Percentiles rank a stretch among this genome's conserved stretches.
phyloP scores from a whole-genome alignment of 441 rosid species.

The Erysimum pusillum region DNA sequence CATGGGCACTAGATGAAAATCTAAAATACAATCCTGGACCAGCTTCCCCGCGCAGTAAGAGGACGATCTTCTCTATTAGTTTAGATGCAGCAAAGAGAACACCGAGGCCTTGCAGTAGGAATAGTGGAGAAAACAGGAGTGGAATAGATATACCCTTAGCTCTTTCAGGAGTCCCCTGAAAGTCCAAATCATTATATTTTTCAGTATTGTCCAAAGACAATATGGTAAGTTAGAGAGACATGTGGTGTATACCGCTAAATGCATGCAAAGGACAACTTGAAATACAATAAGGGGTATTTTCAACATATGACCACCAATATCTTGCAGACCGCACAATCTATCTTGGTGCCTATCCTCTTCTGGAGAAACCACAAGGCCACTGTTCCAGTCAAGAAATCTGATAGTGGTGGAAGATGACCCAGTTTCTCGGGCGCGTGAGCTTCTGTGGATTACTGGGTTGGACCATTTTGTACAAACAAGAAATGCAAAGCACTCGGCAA shows the following conservation, averaged over 20 bases:
- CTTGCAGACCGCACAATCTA: slow-evolving; percentile 80
- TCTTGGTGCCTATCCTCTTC: slow-evolving; percentile 71
- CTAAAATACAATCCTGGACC: slow-evolving; percentile 78
- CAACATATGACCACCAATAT: slow-evolving; percentile 94
- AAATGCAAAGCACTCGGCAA: slow-evolving; percentile 94
- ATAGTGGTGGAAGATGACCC: slow-evolving; percentile 70
- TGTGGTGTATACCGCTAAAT: slow-evolving; percentile 72
- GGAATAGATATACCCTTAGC: slow-evolving; percentile 88
- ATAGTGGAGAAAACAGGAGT: slow-evolving; percentile 85
- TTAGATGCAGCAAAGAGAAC: slow-evolving; percentile 81
- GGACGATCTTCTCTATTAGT: slow-evolving; percentile 79
- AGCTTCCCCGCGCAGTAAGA: slow-evolving; percentile 77
- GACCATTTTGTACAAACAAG: slow-evolving; percentile 98
- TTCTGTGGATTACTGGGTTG: slow-evolving; percentile 91
- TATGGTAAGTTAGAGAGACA: slow-evolving; percentile 15
- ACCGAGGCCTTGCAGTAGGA: slow-evolving; percentile 87
- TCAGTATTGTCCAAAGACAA: slow-evolving; percentile 19
- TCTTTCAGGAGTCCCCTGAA: slow-evolving; percentile 88
- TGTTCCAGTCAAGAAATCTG: slow-evolving; percentile 94
- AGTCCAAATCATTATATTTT: slow-evolving; percentile 44
- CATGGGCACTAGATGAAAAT: slow-evolving; percentile 76
- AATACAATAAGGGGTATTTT: slow-evolving; percentile 88
- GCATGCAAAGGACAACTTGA: slow-evolving; percentile 93
- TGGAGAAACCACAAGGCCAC: slow-evolving; percentile 75
- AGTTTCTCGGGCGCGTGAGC: slow-evolving; percentile 60